phyloP scores from a whole-genome alignment of 208 protist species.

The Acanthamoeba sp. region DNA sequence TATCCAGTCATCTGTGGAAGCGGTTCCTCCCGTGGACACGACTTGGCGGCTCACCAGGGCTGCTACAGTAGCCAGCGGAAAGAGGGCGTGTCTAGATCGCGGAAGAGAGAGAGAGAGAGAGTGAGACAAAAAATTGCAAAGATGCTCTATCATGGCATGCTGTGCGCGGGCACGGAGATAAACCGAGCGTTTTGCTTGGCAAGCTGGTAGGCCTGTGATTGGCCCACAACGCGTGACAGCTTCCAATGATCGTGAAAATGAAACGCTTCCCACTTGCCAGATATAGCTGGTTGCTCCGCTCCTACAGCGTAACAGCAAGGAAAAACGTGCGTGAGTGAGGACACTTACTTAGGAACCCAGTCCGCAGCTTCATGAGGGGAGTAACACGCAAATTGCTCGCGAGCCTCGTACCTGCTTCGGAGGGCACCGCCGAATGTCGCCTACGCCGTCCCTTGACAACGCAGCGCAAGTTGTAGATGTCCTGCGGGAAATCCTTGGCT shows the following conservation, averaged over 20 bases:
- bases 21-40: neutral
- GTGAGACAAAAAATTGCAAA: neutral
- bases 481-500: constrained; percentile 38
- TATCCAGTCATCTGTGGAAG: neutral
- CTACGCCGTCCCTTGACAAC: neutral
- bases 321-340: no score
- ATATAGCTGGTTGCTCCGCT: no score
- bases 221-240: constrained; percentile 47
- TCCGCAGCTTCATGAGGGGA: no score
- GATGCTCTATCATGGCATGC: neutral
- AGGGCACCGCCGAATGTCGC: neutral
- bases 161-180: neutral
- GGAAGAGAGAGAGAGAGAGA: neutral
- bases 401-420: neutral
- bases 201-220: constrained; percentile 7
- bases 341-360: no score
- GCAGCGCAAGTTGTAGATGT: constrained; percentile 50
- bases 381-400: neutral
- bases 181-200: constrained; percentile 50
- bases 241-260: constrained; percentile 13
- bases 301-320: neutral
- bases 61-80: constrained; percentile 43
- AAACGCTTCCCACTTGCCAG: constrained; percentile 15
- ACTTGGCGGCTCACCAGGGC: neutral
- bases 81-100: neutral